A percentile compares a stretch with the other conserved stretches of the same genome.
phyloP scores from a whole-genome alignment of 1,284 basidiomycete species.

The Cutaneotrichosporon sp. region DNA sequence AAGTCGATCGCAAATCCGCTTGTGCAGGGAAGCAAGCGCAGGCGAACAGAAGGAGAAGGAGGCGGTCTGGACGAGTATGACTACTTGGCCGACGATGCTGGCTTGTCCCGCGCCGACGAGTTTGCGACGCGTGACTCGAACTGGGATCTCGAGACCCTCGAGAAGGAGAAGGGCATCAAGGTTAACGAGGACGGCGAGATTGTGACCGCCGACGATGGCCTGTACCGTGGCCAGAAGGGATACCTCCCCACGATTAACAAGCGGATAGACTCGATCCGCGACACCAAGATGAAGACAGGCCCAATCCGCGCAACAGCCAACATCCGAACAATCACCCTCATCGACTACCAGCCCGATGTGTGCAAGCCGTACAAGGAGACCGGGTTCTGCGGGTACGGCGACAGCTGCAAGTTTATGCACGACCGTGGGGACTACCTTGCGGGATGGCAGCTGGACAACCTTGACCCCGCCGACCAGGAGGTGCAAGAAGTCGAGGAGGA shows the following conservation, averaged over 20 bases:
- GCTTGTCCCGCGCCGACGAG: slow-evolving; percentile 32
- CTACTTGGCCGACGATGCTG: slow-evolving; percentile 46
- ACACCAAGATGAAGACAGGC: slow-evolving; percentile 83
- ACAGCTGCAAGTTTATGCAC: slow-evolving; percentile 95
- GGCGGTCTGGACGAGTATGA: slow-evolving; percentile 60
- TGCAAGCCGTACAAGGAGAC: slow-evolving; percentile 99
- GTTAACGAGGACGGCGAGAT: slow-evolving; percentile 49
- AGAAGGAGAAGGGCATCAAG: slow-evolving; percentile 26
- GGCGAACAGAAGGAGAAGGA: slow-evolving; percentile 51
- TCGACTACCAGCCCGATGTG: slow-evolving; percentile 98
- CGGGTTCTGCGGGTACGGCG: slow-evolving; percentile 97
- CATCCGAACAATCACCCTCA: slow-evolving; percentile 88
- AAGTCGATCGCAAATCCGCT: slow-evolving; percentile 65
- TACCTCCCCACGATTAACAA: slow-evolving; percentile 78
- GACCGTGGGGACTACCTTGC: slow-evolving; percentile 77
- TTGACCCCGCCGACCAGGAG: slow-evolving; percentile 49
- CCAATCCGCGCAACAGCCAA: slow-evolving; percentile 75
- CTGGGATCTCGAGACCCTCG: slow-evolving; percentile 49
- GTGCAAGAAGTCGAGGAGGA: slow-evolving; percentile 59
- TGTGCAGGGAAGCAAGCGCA: slow-evolving; percentile 76
- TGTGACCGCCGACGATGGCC: slow-evolving; percentile 61
- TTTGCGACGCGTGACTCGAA: slow-evolving; percentile 48
- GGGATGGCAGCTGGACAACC: slow-evolving; percentile 90
- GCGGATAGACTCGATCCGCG: slow-evolving; percentile 59
- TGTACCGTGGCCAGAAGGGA: slow-evolving; percentile 78